Percentiles rank a stretch among this genome's conserved stretches.
Evolutionary conservation across 108 stramenopile species (phyloP).

Genomic region (Fistulifera pelliculosa): DNA sequence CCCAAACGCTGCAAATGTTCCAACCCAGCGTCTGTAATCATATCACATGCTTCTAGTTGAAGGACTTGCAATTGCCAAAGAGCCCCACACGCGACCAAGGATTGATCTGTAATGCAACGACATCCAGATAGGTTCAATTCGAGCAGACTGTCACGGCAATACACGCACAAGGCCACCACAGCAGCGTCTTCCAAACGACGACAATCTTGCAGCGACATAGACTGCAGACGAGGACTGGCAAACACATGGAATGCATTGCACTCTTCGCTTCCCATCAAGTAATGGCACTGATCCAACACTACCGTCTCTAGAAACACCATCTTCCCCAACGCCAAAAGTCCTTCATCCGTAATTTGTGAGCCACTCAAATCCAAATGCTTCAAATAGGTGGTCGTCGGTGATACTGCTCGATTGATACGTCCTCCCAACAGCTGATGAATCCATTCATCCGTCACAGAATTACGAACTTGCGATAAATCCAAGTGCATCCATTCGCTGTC

Average conservation of each 20-base stretch:
- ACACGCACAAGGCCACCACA: slow-evolving; percentile 50
- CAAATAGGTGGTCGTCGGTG: background rate
- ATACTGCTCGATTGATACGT: background rate
- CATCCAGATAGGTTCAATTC: slow-evolving; percentile 68
- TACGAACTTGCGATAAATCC: slow-evolving; percentile 47
- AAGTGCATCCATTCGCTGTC: slow-evolving; percentile 59
- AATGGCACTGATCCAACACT: background rate
- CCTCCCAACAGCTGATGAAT: slow-evolving; percentile 12
- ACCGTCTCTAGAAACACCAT: slow-evolving; percentile 1
- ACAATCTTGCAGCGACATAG: slow-evolving; percentile 66
- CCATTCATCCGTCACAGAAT: slow-evolving; percentile 78
- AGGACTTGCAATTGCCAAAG: slow-evolving; percentile 41
- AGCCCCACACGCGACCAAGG: slow-evolving; percentile 38
- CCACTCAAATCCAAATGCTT: background rate
- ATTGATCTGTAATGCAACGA: slow-evolving; percentile 70
- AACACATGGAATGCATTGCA: background rate
- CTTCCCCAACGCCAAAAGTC: background rate
- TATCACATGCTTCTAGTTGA: slow-evolving; percentile 74
- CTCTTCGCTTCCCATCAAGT: background rate
- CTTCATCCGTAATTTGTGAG: background rate
- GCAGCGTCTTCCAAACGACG: slow-evolving; percentile 75
- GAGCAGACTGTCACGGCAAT: slow-evolving; percentile 38
- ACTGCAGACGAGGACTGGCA: slow-evolving; percentile 28
- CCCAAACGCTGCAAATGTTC: slow-evolving; percentile 32
- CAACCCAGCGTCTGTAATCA: slow-evolving; percentile 69